Evolutionary conservation across 2,329 filamentous ascomycete species (phyloP).

Genomic region (Fusarium sp.): DNA sequence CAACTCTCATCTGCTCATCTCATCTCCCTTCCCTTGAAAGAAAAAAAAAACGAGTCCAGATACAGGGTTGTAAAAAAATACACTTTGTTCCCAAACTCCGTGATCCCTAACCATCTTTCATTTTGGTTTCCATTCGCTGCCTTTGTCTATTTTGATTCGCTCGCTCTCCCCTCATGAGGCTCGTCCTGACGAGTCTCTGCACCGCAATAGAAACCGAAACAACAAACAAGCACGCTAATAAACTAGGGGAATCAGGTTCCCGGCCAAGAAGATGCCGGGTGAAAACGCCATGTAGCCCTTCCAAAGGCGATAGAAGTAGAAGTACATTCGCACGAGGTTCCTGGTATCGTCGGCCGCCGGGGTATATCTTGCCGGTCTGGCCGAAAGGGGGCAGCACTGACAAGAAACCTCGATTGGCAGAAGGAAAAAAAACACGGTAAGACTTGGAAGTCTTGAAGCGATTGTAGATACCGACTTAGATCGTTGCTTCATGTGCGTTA

Average conservation of each 20-base stretch:
- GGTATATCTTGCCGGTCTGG: constrained; percentile 31
- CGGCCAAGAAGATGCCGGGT: constrained; percentile 27
- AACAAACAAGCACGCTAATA: constrained; percentile 34
- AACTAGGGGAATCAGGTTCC: constrained; percentile 28
- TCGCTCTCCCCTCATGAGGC: constrained; percentile 15
- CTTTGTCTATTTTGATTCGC: constrained; percentile 41
- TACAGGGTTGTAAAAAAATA: constrained; percentile 35
- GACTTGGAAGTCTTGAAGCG: constrained; percentile 10
- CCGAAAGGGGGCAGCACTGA: constrained; percentile 19
- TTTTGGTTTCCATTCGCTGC: constrained; percentile 25
- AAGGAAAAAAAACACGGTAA: not conserved
- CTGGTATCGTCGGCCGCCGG: constrained; percentile 12
- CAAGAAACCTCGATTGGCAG: constrained; percentile 27
- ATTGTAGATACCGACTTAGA: constrained; percentile 26
- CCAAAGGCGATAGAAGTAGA: constrained; percentile 28
- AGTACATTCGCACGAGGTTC: constrained; percentile 36
- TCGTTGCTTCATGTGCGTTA: constrained; percentile 33
- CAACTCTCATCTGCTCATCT: constrained; percentile 14
- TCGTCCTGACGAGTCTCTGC: constrained; percentile 33
- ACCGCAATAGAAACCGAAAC: constrained; percentile 17
- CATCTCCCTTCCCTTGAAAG: not conserved
- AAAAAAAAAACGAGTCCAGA: constrained; percentile 15
- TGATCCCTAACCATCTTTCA: constrained; percentile 21
- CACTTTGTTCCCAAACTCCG: constrained; percentile 23
- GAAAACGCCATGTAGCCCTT: constrained; percentile 35